Base-by-base conservation (phyloP, 441 rosid species). In the Erodium moschatum region DNA sequence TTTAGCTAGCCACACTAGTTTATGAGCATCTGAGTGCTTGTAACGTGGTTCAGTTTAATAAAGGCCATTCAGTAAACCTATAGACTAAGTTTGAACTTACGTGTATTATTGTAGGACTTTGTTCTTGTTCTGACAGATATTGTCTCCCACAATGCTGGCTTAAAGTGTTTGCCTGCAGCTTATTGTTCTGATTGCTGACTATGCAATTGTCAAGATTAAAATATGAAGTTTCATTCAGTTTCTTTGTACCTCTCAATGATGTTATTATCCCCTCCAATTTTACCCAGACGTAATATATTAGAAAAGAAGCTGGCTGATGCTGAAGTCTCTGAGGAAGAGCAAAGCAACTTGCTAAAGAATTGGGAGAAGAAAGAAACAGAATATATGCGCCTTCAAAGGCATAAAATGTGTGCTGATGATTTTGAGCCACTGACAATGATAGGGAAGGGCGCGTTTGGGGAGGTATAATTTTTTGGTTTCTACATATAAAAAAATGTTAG, bases 281-380 rank as follows among this genome's bases (percentile, higher is more conserved):
- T 6, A 7, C 19, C 9, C 64, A 58, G 64, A 58, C 64, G 64
- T 58, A 18, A 21, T 18, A 21, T 74, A 65, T 80, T 80, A 72
- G 80, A 80, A 46, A 76, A 75, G 74, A 77, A 77, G 77, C 67
- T 82, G 29, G 85, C 80, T 18, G 38, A 33, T 3, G 38, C 38
- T 33, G 38, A 33, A 33, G 38, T 33, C 38, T 33, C 38, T 33
- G 38, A 69, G 33, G 85, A 82, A 72, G 85, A 80, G 65, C 79
- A 80, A 65, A 75, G 73, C 67, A 63, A 78, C 67, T 71, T 77
- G 69, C 35, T 79, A 54, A 75, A 82, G 58, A 69, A 73, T 20
- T 74, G 80, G 68, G 85, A 82, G 80, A 70, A 80, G 52, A 82
- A 76, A 42, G 85, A 82, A 69, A 78, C 76, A 6, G 85, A 82